Conservation (phyloP, 2,329 filamentous ascomycete genomes). For the Dactylellina sp. region DNA sequence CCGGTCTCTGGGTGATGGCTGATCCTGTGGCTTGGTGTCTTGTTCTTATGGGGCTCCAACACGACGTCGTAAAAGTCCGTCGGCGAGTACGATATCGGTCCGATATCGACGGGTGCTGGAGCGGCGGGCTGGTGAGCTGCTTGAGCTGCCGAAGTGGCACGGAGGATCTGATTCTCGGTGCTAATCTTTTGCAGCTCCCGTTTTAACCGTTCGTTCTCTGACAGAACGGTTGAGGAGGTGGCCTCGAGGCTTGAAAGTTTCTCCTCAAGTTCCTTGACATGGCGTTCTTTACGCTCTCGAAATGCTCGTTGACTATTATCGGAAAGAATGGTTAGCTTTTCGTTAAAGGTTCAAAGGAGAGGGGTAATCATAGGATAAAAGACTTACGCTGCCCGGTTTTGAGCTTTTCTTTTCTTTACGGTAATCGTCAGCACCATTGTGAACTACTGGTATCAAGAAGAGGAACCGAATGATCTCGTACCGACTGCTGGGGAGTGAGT, state of each 20-base stretch:
- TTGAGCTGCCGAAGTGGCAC: slow-evolving; percentile 74
- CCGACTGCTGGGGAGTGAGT: slow-evolving; percentile 68
- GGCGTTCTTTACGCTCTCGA: slow-evolving; percentile 92
- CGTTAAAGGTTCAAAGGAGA: slow-evolving; percentile 16
- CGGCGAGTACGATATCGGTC: slow-evolving; percentile 77
- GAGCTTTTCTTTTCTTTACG: slow-evolving; percentile 73
- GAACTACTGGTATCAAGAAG: slow-evolving; percentile 58
- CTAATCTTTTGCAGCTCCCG: slow-evolving; percentile 83
- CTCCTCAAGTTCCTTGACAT: slow-evolving; percentile 90
- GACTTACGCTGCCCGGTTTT: slow-evolving; percentile 78
- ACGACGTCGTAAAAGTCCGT: slow-evolving; percentile 77
- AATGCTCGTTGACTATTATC: slow-evolving; percentile 85
- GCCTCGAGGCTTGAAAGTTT: slow-evolving; percentile 83
- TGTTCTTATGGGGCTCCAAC: slow-evolving; percentile 72
- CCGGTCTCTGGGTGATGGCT: slow-evolving; percentile 73
- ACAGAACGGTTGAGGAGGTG: slow-evolving; percentile 76
- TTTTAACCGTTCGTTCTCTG: slow-evolving; percentile 88
- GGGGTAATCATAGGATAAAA: slow-evolving; percentile 28
- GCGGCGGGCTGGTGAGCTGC: slow-evolving; percentile 65
- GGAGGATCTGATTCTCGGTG: slow-evolving; percentile 92
- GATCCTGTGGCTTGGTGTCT: slow-evolving; percentile 76
- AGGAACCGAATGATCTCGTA: slow-evolving; percentile 35
- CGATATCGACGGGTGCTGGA: slow-evolving; percentile 69
- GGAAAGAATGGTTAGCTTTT: slow-evolving; percentile 11
- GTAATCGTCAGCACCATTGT: slow-evolving; percentile 61